These are phyloP conservation scores for Xylaria nigripes DNA, from an alignment of 495 filamentous ascomycete genomes.

Conservation along the genomic window DNA sequence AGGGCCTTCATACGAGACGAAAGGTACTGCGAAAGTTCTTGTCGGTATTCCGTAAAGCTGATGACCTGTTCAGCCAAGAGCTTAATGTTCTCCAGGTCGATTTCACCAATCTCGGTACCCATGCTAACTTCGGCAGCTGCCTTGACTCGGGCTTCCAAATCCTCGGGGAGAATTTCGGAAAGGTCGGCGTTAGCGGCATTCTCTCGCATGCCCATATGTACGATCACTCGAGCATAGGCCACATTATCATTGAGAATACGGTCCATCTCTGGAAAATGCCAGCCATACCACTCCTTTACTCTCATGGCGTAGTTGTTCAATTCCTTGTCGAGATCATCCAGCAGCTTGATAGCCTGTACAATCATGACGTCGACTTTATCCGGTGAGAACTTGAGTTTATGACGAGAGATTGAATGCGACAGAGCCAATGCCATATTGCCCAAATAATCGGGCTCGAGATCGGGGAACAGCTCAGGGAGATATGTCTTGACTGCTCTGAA, in stretches of 20 bases:
- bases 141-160: constrained; percentile 89
- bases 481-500: constrained; percentile 91
- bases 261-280: constrained; percentile 98
- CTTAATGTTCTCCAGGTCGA: constrained; percentile 86
- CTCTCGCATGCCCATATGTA: constrained; percentile 78
- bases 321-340: constrained; percentile 98
- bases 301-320: constrained; percentile 98
- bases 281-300: constrained; percentile 99
- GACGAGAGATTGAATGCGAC: constrained; percentile 93
- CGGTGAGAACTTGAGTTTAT: constrained; percentile 97
- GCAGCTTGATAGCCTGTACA: constrained; percentile 85
- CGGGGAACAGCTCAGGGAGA: constrained; percentile 83
- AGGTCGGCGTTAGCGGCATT: constrained; percentile 71
- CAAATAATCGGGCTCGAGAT: constrained; percentile 73
- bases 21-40: constrained; percentile 80
- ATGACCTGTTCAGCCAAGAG: constrained; percentile 90
- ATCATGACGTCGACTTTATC: constrained; percentile 99
- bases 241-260: constrained; percentile 97
- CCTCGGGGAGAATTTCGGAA: constrained; percentile 87
- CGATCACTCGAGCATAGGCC: constrained; percentile 80
- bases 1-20: constrained; percentile 93
- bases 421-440: constrained; percentile 91
- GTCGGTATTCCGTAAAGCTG: constrained; percentile 78
- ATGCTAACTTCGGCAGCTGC: constrained; percentile 91
- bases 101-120: constrained; percentile 88